Conservation (phyloP, 768 basidiomycete species). For the Amylocystis lapponica region DNA sequence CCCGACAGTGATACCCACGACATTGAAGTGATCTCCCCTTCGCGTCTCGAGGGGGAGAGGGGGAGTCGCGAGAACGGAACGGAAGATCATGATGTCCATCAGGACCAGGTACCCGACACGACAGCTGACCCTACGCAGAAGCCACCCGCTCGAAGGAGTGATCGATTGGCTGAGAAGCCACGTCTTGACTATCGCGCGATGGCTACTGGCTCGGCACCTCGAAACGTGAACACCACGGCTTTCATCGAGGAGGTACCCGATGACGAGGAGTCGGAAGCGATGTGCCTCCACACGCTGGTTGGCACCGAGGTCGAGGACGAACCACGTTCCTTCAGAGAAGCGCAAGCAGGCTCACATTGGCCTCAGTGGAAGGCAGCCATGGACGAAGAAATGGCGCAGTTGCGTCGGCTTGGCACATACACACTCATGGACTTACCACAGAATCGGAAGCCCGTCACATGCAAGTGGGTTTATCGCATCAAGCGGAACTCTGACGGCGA, state of each 20-base stretch:
- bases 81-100: no score
- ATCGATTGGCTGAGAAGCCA: no score
- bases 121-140: no score
- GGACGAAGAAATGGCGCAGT: conserved; percentile 5
- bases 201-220: no score
- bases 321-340: conserved; percentile 5
- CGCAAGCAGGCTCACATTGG: conserved; percentile 2
- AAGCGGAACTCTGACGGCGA: conserved; percentile 27
- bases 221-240: no score
- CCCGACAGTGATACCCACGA: conserved; percentile 1
- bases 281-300: background rate
- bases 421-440: background rate
- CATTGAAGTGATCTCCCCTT: background rate
- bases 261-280: background rate
- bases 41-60: conserved; percentile 9
- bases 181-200: no score
- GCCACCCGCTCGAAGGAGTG: no score
- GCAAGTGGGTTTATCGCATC: conserved; percentile 27
- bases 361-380: conserved; percentile 6
- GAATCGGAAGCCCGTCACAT: conserved; percentile 22
- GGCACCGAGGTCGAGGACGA: conserved; percentile 4
- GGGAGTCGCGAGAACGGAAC: background rate
- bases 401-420: conserved; percentile 1
- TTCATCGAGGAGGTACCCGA: no score
- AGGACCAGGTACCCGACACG: no score